Base-by-base conservation (phyloP, 805 yeast species). In the Helenozyma rhizophorensis region DNA sequence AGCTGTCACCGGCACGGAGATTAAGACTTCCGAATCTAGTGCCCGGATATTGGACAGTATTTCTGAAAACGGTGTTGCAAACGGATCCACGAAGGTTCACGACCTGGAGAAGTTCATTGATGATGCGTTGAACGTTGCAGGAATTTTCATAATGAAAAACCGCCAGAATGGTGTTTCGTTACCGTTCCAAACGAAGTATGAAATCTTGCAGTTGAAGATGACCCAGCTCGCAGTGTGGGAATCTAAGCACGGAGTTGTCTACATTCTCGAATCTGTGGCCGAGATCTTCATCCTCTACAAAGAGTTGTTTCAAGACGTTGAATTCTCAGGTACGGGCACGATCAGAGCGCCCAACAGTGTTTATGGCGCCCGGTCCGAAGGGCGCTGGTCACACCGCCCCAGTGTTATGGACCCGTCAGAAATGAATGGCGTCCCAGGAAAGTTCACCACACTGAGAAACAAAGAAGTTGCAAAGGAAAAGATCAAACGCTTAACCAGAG, bases 141-240 rank as follows among this genome's bases (percentile, higher is more conserved):
- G 53, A 6, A 46, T 39, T 4, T 62, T 42, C 34, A 50, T 62
- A 13, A 34, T 41, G 26, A 57, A 56, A 36, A 50, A 55, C 39
- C 47, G 48, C n/a, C 53, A 56, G 25, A 41, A 39, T 14, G 55
- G 49, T 22, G 39, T 47, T 8, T 44, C 48, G 14, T 39, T 64
- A 17, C 48, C 62, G 4, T 30, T 47, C 6, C 54, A 51, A 21
- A 50, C 56, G 26, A 63, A 72, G 47, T 62, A 72, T 59, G 78
- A 71, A 36, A 70, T 78, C 35, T 51, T 80, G 32, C 84, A 85
- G 51, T 66, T 87, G 52, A 83, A 83, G 46, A 67, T 83, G 57
- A 81, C 95, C 0, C 85, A 82, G 47, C 60, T 87, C 23, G 77
- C 85, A 1, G 62, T 86, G n/a, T 60, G 77, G 32, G 88, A 83